A percentile compares a stretch with the other conserved stretches of the same genome.
phyloP scores from a whole-genome alignment of 257 asterid species.

The Salvia hispanica region DNA sequence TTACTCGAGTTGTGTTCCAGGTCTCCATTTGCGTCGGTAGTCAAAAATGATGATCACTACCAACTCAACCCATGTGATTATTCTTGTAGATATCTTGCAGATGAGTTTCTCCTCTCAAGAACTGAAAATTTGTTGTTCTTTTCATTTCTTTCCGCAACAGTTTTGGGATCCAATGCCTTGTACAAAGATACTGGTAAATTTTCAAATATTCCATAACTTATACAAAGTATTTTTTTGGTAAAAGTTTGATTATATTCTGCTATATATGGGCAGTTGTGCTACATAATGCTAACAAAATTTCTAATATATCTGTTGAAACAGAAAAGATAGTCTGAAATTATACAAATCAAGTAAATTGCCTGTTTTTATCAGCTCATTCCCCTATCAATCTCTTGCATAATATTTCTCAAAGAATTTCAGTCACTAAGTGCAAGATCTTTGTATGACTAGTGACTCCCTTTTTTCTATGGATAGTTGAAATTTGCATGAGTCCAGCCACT shows the following conservation, averaged over 20 bases:
- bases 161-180: conserved; percentile 43
- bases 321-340: conserved; percentile 25
- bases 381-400: conserved; percentile 4
- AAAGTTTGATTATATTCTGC: conserved; percentile 21
- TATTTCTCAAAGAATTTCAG: conserved; percentile 14
- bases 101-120: conserved; percentile 91
- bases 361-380: conserved; percentile 14
- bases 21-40: conserved; percentile 31
- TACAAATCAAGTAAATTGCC: not conserved
- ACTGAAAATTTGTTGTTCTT: conserved; percentile 52
- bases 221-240: conserved; percentile 24
- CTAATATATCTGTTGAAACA: conserved; percentile 23
- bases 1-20: conserved; percentile 27
- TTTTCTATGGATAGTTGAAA: conserved; percentile 2
- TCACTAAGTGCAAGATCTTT: conserved; percentile 16
- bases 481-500: conserved; percentile 28
- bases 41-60: conserved; percentile 35
- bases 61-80: conserved; percentile 41
- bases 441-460: not conserved
- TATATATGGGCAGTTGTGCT: conserved; percentile 19
- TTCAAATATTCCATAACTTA: conserved; percentile 31
- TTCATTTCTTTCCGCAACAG: conserved; percentile 31
- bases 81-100: conserved; percentile 81
- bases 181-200: conserved; percentile 38
- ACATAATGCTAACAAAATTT: conserved; percentile 22